Evolutionary conservation across 176 grass and related monocot species (phyloP).

Genomic region (Cocos nucifera): DNA sequence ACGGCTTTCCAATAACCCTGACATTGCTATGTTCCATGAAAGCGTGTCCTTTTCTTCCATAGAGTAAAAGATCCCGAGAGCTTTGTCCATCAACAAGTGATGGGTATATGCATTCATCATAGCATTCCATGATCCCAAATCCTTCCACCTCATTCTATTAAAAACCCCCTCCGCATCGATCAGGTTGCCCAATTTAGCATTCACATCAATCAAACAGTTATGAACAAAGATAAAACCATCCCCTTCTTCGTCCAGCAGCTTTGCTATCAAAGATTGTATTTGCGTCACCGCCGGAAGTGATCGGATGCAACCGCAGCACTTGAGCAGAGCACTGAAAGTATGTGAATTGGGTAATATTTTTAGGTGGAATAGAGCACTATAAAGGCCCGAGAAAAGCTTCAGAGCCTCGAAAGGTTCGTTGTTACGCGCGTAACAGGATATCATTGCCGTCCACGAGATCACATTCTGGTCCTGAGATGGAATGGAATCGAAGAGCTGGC

Average conservation of each 20-base stretch:
- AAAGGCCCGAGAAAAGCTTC: conserved; percentile 28
- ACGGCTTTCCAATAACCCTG: conserved; percentile 17
- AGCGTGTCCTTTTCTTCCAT: conserved; percentile 31
- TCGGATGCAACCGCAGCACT: conserved; percentile 20
- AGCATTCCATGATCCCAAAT: conserved; percentile 43
- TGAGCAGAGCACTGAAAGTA: conserved; percentile 39
- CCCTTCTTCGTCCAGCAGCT: conserved; percentile 25
- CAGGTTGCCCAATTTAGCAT: conserved; percentile 32
- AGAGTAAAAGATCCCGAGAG: conserved; percentile 34
- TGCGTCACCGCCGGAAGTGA: conserved; percentile 26
- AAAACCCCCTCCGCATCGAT: conserved; percentile 32
- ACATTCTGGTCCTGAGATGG: conserved; percentile 27
- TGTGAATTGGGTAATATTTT: conserved; percentile 35
- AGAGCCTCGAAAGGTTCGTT: conserved; percentile 22
- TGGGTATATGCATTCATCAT: conserved; percentile 43
- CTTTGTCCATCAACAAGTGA: conserved; percentile 24
- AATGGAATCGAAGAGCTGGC: conserved; percentile 32
- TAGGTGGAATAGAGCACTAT: conserved; percentile 22
- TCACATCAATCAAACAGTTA: conserved; percentile 43
- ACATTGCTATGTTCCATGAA: conserved; percentile 54
- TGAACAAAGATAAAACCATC: conserved; percentile 25
- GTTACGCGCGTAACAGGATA: conserved; percentile 42
- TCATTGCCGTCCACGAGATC: conserved; percentile 48
- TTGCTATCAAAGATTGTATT: conserved; percentile 27
- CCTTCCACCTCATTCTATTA: conserved; percentile 27